phyloP scores from a whole-genome alignment of 176 grass and related monocot species.

The Paspalum vaginatum region DNA sequence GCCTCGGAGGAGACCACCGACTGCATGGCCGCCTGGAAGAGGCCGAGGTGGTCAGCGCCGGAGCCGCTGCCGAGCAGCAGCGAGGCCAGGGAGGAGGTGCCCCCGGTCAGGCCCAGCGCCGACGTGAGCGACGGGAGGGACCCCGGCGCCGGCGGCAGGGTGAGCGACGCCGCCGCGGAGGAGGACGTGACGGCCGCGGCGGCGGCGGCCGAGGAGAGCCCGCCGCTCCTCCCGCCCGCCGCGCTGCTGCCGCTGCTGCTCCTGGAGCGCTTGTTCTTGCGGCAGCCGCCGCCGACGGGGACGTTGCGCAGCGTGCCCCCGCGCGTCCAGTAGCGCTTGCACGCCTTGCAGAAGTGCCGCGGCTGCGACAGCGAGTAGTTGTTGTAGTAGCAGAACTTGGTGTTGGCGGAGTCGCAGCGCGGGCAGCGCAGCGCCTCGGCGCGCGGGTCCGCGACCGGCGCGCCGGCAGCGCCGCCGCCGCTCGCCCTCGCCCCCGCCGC shows the following conservation, averaged over 20 bases:
- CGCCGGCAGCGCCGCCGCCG: background rate
- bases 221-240: constrained; percentile 12
- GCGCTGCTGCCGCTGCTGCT: constrained; percentile 22
- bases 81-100: constrained; percentile 47
- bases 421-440: constrained; percentile 71
- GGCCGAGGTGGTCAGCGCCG: constrained; percentile 41
- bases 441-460: constrained; percentile 44
- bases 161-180: constrained; percentile 5
- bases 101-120: constrained; percentile 37
- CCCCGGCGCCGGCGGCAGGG: constrained; percentile 24
- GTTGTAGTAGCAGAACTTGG: constrained; percentile 99
- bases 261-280: constrained; percentile 87
- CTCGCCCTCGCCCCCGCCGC: constrained; percentile 33
- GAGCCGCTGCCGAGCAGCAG: constrained; percentile 41
- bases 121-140: constrained; percentile 38
- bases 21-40: constrained; percentile 68
- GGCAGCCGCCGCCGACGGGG: constrained; percentile 91
- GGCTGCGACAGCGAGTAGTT: constrained; percentile 98
- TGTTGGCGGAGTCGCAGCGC: constrained; percentile 94
- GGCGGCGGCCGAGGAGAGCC: constrained; percentile 21
- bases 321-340: constrained; percentile 99
- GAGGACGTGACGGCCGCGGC: constrained; percentile 24
- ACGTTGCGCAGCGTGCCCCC: constrained; percentile 96
- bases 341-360: constrained; percentile 99
- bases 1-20: constrained; percentile 50